A percentile compares a stretch with the other conserved stretches of the same genome.
Evolutionary conservation across 768 basidiomycete species (phyloP).

Genomic region (Melanogaster broomeanus): DNA sequence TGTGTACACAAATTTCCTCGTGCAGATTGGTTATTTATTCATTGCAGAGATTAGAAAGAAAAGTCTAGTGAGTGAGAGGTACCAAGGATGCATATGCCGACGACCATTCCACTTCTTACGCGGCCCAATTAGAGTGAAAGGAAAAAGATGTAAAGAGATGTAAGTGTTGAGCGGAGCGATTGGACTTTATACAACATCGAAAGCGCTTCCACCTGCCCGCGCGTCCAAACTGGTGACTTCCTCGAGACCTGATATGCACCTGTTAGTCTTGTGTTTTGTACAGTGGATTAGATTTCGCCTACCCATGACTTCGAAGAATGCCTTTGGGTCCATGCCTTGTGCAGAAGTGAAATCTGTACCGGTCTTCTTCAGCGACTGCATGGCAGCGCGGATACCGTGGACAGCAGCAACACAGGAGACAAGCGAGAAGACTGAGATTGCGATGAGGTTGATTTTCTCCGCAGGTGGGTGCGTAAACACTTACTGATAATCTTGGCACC

Average conservation of each 20-base stretch:
- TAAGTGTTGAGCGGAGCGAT: background rate
- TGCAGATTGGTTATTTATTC: constrained; percentile 20
- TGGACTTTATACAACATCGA: constrained; percentile 45
- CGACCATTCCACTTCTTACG: constrained; percentile 19
- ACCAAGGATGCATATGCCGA: constrained; percentile 13
- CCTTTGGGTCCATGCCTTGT: constrained; percentile 73
- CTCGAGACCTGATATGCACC: constrained; percentile 42
- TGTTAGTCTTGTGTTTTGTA: background rate
- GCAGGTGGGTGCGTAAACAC: constrained; percentile 33
- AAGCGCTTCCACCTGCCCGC: constrained; percentile 59
- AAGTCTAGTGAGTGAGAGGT: constrained; percentile 21
- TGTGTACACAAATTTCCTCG: too few species aligned
- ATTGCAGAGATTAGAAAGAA: constrained; percentile 22
- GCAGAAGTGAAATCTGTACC: constrained; percentile 68
- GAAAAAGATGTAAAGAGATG: background rate
- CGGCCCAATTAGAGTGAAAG: constrained; percentile 9
- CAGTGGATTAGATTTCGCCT: constrained; percentile 16
- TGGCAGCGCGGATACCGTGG: constrained; percentile 77
- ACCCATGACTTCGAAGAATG: constrained; percentile 81
- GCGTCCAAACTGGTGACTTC: constrained; percentile 57
- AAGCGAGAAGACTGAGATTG: constrained; percentile 63
- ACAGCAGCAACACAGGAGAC: constrained; percentile 77
- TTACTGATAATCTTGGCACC: constrained; percentile 80
- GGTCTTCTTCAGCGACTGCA: constrained; percentile 73
- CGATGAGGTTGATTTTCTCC: background rate